These are phyloP conservation scores for Terana coerulea DNA, from an alignment of 768 basidiomycete species.

Conservation along the genomic window DNA sequence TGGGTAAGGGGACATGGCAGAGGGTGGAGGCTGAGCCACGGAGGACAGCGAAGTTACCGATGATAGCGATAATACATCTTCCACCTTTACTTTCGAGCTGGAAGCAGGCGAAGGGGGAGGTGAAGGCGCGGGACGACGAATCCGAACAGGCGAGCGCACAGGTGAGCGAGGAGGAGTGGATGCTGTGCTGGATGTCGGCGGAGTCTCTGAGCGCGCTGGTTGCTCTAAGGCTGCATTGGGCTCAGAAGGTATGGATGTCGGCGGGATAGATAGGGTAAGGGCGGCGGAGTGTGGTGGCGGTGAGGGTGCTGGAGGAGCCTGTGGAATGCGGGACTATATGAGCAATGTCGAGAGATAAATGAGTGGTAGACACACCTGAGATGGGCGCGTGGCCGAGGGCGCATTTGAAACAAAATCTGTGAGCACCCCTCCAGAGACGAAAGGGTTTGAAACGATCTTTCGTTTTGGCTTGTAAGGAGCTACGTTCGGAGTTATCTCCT, in stretches of 20 bases:
- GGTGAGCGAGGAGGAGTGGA: background rate
- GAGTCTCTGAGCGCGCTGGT: background rate
- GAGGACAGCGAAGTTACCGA: too few species aligned
- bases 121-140: background rate
- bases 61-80: slow-evolving; percentile 7
- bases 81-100: slow-evolving; percentile 31
- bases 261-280: too few species aligned
- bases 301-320: background rate
- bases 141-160: background rate
- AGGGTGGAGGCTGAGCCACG: background rate
- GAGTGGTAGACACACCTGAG: background rate
- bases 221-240: background rate
- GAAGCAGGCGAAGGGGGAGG: slow-evolving; percentile 33
- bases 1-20: background rate
- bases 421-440: slow-evolving; percentile 48
- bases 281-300: too few species aligned
- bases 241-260: background rate
- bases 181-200: background rate
- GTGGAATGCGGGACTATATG: background rate
- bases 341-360: background rate
- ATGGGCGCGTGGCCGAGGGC: background rate
- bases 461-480: slow-evolving; percentile 12
- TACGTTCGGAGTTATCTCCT: too few species aligned
- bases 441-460: slow-evolving; percentile 33
- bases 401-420: slow-evolving; percentile 35